phyloP scores from a whole-genome alignment of 139 green algal genomes.

The Volvox africanus region DNA sequence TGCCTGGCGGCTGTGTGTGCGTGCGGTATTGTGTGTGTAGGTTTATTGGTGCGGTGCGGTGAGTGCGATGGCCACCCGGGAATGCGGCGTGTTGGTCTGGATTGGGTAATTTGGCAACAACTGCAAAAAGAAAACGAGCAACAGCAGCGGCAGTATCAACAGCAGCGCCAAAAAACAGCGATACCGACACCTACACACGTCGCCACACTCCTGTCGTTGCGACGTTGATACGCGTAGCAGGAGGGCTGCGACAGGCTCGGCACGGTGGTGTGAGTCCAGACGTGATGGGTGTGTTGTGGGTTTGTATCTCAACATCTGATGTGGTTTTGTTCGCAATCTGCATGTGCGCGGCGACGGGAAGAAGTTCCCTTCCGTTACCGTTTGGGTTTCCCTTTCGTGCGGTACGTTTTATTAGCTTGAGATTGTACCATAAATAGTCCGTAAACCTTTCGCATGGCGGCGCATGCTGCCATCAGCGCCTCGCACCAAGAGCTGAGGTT shows the following conservation, averaged over 20 bases:
- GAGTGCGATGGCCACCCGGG: too few species aligned
- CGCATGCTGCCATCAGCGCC: slow-evolving; percentile 5
- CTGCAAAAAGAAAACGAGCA: too few species aligned
- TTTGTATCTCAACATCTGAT: neutral
- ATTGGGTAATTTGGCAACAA: too few species aligned
- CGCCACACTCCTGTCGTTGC: neutral
- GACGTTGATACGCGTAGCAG: neutral
- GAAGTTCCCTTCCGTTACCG: neutral
- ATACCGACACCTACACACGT: neutral
- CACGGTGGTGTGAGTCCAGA: neutral
- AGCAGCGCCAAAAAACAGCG: neutral
- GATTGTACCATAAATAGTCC: slow-evolving; percentile 27
- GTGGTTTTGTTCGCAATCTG: slow-evolving; percentile 19
- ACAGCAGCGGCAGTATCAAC: too few species aligned
- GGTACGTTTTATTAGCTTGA: neutral
- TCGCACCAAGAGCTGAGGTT: neutral
- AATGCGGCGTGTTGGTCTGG: too few species aligned
- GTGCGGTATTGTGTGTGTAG: too few species aligned
- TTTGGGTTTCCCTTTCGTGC: neutral
- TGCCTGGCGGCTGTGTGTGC: too few species aligned
- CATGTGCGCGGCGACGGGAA: neutral
- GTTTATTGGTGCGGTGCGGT: too few species aligned
- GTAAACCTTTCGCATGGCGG: slow-evolving; percentile 6
- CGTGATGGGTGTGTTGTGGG: neutral
- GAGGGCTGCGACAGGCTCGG: slow-evolving; percentile 20